Evolutionary conservation across 2,329 filamentous ascomycete species (phyloP).

Genomic region (Beauveria asiatica): DNA sequence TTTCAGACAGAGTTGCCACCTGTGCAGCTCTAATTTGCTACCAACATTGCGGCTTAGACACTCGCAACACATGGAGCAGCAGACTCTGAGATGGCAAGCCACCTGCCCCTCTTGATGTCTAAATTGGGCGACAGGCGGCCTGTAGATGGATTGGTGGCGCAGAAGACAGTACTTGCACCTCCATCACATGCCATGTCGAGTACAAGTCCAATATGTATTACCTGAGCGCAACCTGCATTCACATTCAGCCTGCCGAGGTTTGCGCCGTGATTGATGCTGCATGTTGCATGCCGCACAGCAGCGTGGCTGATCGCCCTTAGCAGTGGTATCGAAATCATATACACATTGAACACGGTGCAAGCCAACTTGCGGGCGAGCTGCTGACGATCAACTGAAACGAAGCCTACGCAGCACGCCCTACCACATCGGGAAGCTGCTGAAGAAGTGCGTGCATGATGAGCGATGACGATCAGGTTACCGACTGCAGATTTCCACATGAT

Average conservation of each 20-base stretch:
- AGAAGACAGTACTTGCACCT: background rate
- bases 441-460: background rate
- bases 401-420: background rate
- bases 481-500: background rate
- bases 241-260: background rate
- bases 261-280: background rate
- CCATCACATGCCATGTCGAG: background rate
- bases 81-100: background rate
- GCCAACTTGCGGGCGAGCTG: background rate
- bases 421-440: conserved; percentile 1
- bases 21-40: background rate
- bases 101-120: background rate
- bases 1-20: background rate
- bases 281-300: background rate
- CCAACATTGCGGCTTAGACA: background rate
- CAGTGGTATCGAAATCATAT: background rate
- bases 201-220: background rate
- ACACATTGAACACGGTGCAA: background rate
- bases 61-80: no score
- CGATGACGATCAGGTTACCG: background rate
- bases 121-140: background rate
- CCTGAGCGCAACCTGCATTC: background rate
- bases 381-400: background rate
- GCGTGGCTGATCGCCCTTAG: background rate
- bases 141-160: background rate